phyloP scores from a whole-genome alignment of 352 stramenopile genomes.

The Pythium scleroteichum region DNA sequence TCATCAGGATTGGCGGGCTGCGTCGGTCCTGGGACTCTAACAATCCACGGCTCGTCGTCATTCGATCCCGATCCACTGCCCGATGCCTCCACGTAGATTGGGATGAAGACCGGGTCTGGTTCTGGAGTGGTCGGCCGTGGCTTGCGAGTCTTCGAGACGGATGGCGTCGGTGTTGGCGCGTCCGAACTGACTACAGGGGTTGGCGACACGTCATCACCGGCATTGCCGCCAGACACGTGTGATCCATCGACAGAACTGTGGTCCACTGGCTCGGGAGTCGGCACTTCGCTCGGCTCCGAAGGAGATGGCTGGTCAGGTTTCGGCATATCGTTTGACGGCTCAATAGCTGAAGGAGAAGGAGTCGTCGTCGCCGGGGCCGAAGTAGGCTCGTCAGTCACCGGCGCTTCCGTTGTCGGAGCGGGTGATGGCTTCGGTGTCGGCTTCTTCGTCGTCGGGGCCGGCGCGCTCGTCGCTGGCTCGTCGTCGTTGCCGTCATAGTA shows the following conservation, averaged over 20 bases:
- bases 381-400: too few species aligned
- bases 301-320: too few species aligned
- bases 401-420: too few species aligned
- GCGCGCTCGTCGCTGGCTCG: not conserved
- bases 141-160: not conserved
- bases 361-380: too few species aligned
- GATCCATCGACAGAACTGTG: too few species aligned
- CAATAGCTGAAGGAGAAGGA: too few species aligned
- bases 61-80: conserved; percentile 5
- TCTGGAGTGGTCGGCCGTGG: not conserved
- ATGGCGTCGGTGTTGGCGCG: not conserved
- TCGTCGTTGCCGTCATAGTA: conserved; percentile 2
- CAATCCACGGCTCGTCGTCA: conserved; percentile 2
- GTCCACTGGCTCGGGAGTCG: too few species aligned
- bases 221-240: too few species aligned
- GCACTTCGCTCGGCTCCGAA: too few species aligned
- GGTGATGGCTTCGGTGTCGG: not conserved
- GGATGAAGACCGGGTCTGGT: not conserved
- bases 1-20: conserved; percentile 1
- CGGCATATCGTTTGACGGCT: too few species aligned
- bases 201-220: too few species aligned
- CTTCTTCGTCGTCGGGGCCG: not conserved
- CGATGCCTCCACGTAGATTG: conserved; percentile 4
- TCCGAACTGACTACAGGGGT: too few species aligned
- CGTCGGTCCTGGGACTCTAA: not conserved